Base-by-base conservation (phyloP, 306 rosid species). In the Inga laurina region DNA sequence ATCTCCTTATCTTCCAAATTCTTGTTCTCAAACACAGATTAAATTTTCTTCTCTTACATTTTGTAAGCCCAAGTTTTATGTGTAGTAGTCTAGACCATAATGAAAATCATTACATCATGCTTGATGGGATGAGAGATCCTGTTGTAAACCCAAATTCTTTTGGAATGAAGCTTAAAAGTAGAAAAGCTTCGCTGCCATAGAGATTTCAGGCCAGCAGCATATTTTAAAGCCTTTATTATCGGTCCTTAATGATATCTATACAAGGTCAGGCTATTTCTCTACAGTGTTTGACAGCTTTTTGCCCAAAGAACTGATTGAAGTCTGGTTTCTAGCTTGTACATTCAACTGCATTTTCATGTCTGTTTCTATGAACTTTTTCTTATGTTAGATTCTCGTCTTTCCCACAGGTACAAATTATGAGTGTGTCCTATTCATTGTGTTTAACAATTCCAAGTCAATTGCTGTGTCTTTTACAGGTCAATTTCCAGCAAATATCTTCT, bases 401-500 rank as follows among this genome's bases (percentile, higher is more conserved):
- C 24, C 44, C 19, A 3, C 39, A 46, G 79, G 74, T 43, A 30
- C 48, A 11, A 41, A 22, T 80, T 52, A 22, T 57, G 73, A 59
- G 19, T 66, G 24, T 54, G 46, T 72, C 18, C 35, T 62, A 44
- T 80, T 44, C 27, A 65, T 46, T 82, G 3, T 39, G 19, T 81
- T 70, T 75, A 15, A 54, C 30, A 39, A 82, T 57, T 45, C 48
- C 52, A 74, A 79, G 43, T 59, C 57, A 75, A 77, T 72, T 35
- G 73, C 78, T 14, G 64, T 64, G 5, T 86, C 85, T 87, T 85
- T 67, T 52, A 77, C 95, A 96, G 99, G 98, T 94, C 67, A 96
- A 92, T 82, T 94, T 96, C 76, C 99, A 96, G 86, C 99, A 96
- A 84, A 96, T 96, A 81, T 90, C 99, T 82, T 90, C 98, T 82